Evolutionary conservation across 2,329 filamentous ascomycete genomes (phyloP).

Genomic region (Juglanconis oblonga): DNA sequence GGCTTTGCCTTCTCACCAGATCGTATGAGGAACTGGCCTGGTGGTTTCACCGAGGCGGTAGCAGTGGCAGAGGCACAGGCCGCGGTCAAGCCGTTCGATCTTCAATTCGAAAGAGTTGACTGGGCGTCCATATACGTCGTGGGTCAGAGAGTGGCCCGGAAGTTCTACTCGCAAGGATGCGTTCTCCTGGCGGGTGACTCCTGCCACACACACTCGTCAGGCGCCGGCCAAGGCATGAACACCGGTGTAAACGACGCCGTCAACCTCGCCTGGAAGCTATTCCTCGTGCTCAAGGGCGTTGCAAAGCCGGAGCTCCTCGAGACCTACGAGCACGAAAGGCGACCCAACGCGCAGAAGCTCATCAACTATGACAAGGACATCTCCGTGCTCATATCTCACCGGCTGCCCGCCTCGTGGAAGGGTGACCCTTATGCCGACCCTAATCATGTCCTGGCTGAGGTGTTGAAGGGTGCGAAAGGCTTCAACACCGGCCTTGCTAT

Average conservation of each 20-base stretch:
- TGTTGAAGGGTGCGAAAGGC: slow-evolving; percentile 56
- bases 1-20: slow-evolving; percentile 49
- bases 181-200: slow-evolving; percentile 49
- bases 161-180: slow-evolving; percentile 54
- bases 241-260: slow-evolving; percentile 55
- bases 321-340: slow-evolving; percentile 38
- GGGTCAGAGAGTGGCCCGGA: slow-evolving; percentile 56
- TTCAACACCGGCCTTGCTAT: slow-evolving; percentile 63
- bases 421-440: slow-evolving; percentile 39
- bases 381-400: slow-evolving; percentile 36
- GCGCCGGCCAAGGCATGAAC: slow-evolving; percentile 61
- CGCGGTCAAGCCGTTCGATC: not conserved
- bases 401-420: slow-evolving; percentile 35
- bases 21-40: slow-evolving; percentile 33
- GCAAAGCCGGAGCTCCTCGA: slow-evolving; percentile 28
- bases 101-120: not conserved
- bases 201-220: slow-evolving; percentile 56
- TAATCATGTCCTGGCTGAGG: slow-evolving; percentile 47
- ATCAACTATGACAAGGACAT: slow-evolving; percentile 40
- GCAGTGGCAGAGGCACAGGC: not conserved
- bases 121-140: slow-evolving; percentile 28
- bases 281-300: slow-evolving; percentile 26
- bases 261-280: slow-evolving; percentile 47
- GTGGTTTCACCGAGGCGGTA: slow-evolving; percentile 42
- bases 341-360: slow-evolving; percentile 33